These are phyloP conservation scores for Dalechampia spathulata DNA, from an alignment of 441 rosid species.

Conservation along the genomic window DNA sequence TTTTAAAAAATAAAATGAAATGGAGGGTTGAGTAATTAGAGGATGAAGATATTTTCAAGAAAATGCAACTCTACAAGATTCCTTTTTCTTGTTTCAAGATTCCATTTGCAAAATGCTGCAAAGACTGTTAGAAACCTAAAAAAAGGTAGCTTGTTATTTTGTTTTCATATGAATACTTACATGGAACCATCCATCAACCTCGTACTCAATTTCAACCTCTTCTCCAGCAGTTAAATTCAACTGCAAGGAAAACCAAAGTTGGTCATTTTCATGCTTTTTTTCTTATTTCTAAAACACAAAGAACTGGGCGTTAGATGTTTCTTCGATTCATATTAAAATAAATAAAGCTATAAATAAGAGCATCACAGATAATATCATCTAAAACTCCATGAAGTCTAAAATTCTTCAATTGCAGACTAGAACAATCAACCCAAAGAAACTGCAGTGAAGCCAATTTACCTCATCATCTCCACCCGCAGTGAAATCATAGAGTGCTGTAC, in stretches of 20 bases:
- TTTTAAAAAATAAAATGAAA: too few species aligned
- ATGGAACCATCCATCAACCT: constrained; percentile 98
- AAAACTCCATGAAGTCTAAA: too few species aligned
- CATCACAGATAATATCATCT: too few species aligned
- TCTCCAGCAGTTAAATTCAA: constrained; percentile 88
- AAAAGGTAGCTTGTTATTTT: neutral
- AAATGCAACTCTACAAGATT: neutral
- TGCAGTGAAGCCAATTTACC: constrained; percentile 30
- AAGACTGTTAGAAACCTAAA: neutral
- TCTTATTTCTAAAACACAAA: neutral
- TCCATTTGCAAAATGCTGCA: neutral
- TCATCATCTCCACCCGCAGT: constrained; percentile 99
- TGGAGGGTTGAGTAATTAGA: too few species aligned
- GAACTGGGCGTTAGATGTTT: neutral
- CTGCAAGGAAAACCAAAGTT: constrained; percentile 43
- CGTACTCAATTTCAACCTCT: constrained; percentile 88
- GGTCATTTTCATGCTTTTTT: neutral
- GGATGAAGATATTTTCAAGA: neutral
- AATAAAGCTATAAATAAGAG: too few species aligned
- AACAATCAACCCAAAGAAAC: constrained; percentile 1
- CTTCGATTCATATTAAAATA: neutral
- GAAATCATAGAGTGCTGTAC: constrained; percentile 93
- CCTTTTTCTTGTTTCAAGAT: too few species aligned
- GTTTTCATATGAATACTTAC: constrained; percentile 43
- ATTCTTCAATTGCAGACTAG: neutral